These are phyloP conservation scores for Cercospora zeae-maydis DNA, from an alignment of 2,329 filamentous ascomycete genomes.

Conservation along the genomic window DNA sequence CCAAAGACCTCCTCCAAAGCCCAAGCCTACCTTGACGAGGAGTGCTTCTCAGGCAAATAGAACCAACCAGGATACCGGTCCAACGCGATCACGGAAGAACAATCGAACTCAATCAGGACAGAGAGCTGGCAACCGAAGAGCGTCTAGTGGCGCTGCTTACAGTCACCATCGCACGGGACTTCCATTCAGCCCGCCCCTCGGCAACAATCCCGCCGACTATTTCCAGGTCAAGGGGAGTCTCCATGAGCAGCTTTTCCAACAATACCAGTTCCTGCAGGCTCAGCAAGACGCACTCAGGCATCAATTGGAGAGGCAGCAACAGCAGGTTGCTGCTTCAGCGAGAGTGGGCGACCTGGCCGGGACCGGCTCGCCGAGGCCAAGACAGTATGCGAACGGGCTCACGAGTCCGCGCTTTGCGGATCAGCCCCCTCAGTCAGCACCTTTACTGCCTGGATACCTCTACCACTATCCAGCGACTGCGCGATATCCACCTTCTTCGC, in stretches of 20 bases:
- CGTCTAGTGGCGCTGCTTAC: conserved; percentile 55
- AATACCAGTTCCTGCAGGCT: conserved; percentile 40
- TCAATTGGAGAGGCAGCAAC: conserved; percentile 45
- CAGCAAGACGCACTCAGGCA: conserved; percentile 39
- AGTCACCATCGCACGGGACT: conserved; percentile 37
- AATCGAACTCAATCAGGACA: conserved; percentile 49
- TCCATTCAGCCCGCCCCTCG: conserved; percentile 43
- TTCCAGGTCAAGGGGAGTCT: conserved; percentile 43
- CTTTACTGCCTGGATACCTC: conserved; percentile 42
- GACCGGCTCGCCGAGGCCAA: conserved; percentile 41
- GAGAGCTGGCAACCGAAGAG: conserved; percentile 51
- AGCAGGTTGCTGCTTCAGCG: conserved; percentile 37
- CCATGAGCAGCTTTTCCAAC: conserved; percentile 49
- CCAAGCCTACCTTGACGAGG: conserved; percentile 52
- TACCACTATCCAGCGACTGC: conserved; percentile 46
- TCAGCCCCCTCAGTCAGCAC: conserved; percentile 35
- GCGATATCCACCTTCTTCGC: conserved; percentile 41
- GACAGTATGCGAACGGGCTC: conserved; percentile 31
- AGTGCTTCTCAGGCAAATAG: conserved; percentile 49
- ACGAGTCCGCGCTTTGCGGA: conserved; percentile 32
- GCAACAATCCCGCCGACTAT: conserved; percentile 41
- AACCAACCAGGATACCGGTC: conserved; percentile 45
- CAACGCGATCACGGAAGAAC: conserved; percentile 33
- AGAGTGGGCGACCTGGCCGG: conserved; percentile 35
- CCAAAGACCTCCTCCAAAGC: conserved; percentile 55